These are phyloP conservation scores for Lentinula boryana DNA, from an alignment of 768 basidiomycete species.

Conservation along the genomic window DNA sequence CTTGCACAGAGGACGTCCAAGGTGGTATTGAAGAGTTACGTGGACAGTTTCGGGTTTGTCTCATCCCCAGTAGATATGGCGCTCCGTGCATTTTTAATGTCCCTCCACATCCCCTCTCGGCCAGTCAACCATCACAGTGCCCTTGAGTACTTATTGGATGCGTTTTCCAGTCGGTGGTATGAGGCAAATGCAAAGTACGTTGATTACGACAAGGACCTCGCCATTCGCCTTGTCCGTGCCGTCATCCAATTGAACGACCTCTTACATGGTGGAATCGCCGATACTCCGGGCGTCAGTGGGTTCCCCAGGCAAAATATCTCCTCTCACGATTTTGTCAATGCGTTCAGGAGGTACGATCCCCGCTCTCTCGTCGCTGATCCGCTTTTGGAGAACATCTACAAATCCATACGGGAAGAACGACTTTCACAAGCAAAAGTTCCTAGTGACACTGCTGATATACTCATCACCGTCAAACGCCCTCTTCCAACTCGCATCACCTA, in stretches of 20 bases:
- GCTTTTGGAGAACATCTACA: conserved; percentile 70
- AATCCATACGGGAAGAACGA: conserved; percentile 65
- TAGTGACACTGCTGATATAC: conserved; percentile 38
- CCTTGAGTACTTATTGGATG: conserved; percentile 70
- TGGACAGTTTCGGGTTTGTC: conserved; percentile 83
- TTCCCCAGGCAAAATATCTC: conserved; percentile 56
- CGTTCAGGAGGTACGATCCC: conserved; percentile 76
- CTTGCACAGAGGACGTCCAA: conserved; percentile 71
- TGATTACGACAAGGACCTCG: conserved; percentile 78
- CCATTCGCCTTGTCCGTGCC: conserved; percentile 69
- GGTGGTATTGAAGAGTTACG: conserved; percentile 71
- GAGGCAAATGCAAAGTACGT: conserved; percentile 78
- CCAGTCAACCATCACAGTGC: conserved; percentile 30
- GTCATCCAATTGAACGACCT: conserved; percentile 87
- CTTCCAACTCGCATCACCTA: conserved; percentile 80
- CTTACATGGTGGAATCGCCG: conserved; percentile 68
- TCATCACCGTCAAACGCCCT: conserved; percentile 65
- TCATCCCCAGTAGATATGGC: conserved; percentile 85
- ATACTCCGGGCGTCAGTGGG: conserved; percentile 50
- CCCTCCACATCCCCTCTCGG: conserved; percentile 52
- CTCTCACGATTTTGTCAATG: conserved; percentile 74
- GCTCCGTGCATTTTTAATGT: conserved; percentile 82
- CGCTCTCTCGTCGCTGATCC: conserved; percentile 68
- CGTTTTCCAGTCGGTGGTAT: conserved; percentile 87
- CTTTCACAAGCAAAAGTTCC: conserved; percentile 64